These are phyloP conservation scores for Corinectria fuckeliana DNA, from an alignment of 2,329 filamentous ascomycete species.

Conservation along the genomic window DNA sequence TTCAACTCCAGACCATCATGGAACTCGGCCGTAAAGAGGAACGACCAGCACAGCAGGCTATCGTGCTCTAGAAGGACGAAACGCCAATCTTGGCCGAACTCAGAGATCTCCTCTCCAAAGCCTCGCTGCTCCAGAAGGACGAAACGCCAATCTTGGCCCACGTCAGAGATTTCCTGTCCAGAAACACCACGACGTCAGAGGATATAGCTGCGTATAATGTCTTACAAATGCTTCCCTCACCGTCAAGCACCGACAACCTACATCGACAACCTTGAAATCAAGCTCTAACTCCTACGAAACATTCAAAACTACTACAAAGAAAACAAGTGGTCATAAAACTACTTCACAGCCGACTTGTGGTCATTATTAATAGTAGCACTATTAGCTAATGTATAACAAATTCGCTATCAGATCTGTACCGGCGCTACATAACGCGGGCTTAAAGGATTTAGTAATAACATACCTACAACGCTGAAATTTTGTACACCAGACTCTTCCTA, in stretches of 20 bases:
- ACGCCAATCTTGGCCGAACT: neutral
- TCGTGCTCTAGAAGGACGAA: neutral
- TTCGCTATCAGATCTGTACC: too few relatives aligned
- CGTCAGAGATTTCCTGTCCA: neutral
- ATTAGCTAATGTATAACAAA: neutral
- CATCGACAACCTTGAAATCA: neutral
- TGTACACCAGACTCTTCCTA: neutral
- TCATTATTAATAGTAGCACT: neutral
- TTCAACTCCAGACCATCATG: neutral
- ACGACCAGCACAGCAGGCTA: neutral
- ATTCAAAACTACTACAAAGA: neutral
- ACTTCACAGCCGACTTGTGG: neutral
- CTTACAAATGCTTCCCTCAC: neutral
- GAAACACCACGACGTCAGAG: neutral
- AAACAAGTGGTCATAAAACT: neutral
- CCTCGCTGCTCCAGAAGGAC: neutral
- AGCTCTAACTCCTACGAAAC: neutral
- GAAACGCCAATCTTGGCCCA: neutral
- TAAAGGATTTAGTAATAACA: too few relatives aligned
- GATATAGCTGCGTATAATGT: neutral
- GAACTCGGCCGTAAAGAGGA: neutral
- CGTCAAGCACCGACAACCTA: neutral
- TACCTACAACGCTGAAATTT: neutral
- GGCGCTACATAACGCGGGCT: too few relatives aligned
- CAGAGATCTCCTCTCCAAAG: too few relatives aligned